Base-by-base conservation (phyloP, 129 eudicot genomes). In the Lactuca sativa region DNA sequence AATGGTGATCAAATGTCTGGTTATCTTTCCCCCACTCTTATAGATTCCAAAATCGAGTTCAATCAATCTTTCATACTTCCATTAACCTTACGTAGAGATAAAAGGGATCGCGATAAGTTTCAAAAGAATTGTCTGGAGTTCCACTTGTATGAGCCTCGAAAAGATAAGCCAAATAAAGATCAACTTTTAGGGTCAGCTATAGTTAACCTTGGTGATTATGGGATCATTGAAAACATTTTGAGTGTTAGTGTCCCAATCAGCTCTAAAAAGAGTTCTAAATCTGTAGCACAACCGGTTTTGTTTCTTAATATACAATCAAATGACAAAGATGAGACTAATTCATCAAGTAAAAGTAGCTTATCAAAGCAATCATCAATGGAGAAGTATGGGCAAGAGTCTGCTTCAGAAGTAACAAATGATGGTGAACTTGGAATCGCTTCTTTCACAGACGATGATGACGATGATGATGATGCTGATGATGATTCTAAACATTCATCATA, bases 171-270 rank as follows among this genome's bases (percentile, higher is more conserved):
- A 31, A 66, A 70, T 53, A 86, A 82, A 83, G 95, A 85, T 62
- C 87, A 81, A 0, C 81, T 86, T 6, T 74, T 92, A 69, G 98
- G 98, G 75, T 86, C 95, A 7, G 96, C 90, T 17, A 38, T 56
- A 3, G 7, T 92, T n/a, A 92, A 92, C 80, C 87, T 92, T 17
- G 90, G 84, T 37, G 96, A 86, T 63, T 89, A 76, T 81, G 98
- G 95, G 65, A 60, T 89, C 63, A 76, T 84, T 38, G 85, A 86
- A 16, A 92, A 85, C 36, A 74, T 53, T 18, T 31, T 77, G 57
- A 77, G 76, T 41, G 41, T 92, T 60, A 80, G 79, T 65, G 82
- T 76, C 60, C 95, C 91, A 3, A 15, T 92, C 10, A 83, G 58
- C 73, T 66, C 76, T 75, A 92, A 85, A 72, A 92, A 92, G 84